These are phyloP conservation scores for Mikania micrantha DNA, from an alignment of 129 eudicot species.

Conservation along the genomic window DNA sequence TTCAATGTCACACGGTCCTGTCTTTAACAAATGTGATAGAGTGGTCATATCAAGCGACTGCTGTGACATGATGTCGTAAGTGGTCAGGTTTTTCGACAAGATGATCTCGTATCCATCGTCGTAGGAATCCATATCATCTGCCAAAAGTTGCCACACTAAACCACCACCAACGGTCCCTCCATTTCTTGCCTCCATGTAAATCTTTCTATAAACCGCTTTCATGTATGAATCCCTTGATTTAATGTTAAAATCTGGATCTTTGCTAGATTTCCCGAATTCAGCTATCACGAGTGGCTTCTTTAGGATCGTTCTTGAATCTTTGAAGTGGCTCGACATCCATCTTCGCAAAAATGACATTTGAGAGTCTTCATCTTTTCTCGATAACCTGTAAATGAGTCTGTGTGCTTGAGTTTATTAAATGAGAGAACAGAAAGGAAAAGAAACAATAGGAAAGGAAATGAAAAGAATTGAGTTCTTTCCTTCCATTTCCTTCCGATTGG, in stretches of 20 bases:
- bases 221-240: slow-evolving; percentile 39
- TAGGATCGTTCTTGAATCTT: slow-evolving; percentile 42
- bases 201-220: slow-evolving; percentile 32
- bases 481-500: no score
- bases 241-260: slow-evolving; percentile 41
- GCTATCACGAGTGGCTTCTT: slow-evolving; percentile 55
- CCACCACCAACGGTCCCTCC: slow-evolving; percentile 66
- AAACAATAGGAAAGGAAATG: no score
- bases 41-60: slow-evolving; percentile 54
- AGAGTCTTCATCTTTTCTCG: slow-evolving; percentile 34
- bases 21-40: slow-evolving; percentile 23
- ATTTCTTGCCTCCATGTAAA: slow-evolving; percentile 39
- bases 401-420: no score
- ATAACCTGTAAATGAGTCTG: slow-evolving; percentile 38
- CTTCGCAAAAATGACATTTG: slow-evolving; percentile 59
- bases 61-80: slow-evolving; percentile 33
- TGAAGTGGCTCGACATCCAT: slow-evolving; percentile 56
- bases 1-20: background rate
- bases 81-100: slow-evolving; percentile 42
- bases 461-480: no score
- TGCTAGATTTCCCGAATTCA: slow-evolving; percentile 64
- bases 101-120: slow-evolving; percentile 55
- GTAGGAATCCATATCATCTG: slow-evolving; percentile 49
- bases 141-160: slow-evolving; percentile 69
- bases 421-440: no score